Conservation (phyloP, 75 land plant genomes). For the Sequoia sempervirens region DNA sequence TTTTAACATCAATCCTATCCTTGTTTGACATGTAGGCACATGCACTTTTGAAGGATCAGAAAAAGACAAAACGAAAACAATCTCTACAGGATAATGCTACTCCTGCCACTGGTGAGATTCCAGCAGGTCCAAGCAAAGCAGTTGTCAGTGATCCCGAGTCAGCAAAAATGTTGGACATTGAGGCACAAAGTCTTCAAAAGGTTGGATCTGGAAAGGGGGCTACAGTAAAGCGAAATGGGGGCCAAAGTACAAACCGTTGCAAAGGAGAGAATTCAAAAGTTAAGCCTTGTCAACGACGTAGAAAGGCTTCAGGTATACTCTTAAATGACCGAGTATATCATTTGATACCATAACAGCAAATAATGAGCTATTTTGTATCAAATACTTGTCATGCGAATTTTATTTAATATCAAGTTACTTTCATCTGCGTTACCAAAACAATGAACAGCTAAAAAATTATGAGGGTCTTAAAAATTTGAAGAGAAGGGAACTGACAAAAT, state of each 20-base stretch:
- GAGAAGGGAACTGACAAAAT: not conserved
- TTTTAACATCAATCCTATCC: not conserved
- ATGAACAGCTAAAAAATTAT: not conserved
- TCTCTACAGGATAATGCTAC: constrained; percentile 22
- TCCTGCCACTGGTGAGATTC: constrained; percentile 8
- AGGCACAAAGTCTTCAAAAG: constrained; percentile 37
- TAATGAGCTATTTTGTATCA: not conserved
- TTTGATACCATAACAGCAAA: not conserved
- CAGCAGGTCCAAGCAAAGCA: constrained; percentile 25
- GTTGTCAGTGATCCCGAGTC: constrained; percentile 26
- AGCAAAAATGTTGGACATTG: constrained; percentile 36
- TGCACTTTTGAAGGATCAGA: constrained; percentile 71
- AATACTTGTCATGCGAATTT: not conserved
- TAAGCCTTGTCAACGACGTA: constrained; percentile 26
- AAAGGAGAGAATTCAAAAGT: constrained; percentile 5
- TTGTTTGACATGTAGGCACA: constrained; percentile 50
- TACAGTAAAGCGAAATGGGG: constrained; percentile 25
- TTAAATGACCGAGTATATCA: not conserved
- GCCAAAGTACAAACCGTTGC: not conserved
- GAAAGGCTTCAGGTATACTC: constrained; percentile 10
- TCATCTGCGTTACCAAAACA: not conserved
- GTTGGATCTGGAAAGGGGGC: constrained; percentile 29
- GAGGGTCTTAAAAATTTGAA: not conserved
- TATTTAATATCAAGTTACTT: not conserved
- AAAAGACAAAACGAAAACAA: constrained; percentile 41